These are phyloP conservation scores for Nothophytophthora sp. DNA, from an alignment of 352 stramenopile species.

Conservation along the genomic window DNA sequence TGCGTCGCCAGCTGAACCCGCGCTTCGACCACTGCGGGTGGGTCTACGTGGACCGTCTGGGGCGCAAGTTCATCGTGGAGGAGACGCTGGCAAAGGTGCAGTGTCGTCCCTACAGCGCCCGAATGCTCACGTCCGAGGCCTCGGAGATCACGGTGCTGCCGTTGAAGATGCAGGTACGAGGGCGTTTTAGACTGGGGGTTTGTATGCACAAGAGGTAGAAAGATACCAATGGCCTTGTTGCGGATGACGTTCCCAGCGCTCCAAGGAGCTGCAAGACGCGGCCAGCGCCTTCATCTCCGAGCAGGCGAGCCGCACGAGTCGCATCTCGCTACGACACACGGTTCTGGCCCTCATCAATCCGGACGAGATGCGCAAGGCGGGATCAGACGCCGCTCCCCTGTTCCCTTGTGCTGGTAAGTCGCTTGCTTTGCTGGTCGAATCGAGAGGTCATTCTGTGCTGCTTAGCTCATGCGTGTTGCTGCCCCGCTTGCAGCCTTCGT, in stretches of 20 bases:
- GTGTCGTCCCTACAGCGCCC: constrained; percentile 76
- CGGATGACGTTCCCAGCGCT: constrained; percentile 31
- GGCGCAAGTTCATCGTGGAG: constrained; percentile 84
- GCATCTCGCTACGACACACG: constrained; percentile 64
- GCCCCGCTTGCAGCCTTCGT: constrained; percentile 67
- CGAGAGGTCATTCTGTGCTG: too few relatives aligned
- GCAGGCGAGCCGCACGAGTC: constrained; percentile 53
- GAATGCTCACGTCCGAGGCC: constrained; percentile 69
- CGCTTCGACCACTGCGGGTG: constrained; percentile 84
- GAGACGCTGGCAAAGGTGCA: constrained; percentile 81
- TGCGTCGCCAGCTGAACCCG: constrained; percentile 51
- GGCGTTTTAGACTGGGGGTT: not conserved
- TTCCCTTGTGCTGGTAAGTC: constrained; percentile 60
- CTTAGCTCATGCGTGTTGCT: too few relatives aligned
- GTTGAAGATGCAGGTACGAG: constrained; percentile 48
- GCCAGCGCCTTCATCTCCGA: constrained; percentile 59
- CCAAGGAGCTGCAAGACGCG: constrained; percentile 63
- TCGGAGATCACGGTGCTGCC: constrained; percentile 80
- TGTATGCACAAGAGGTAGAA: not conserved
- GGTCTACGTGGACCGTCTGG: constrained; percentile 80
- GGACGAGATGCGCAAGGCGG: constrained; percentile 17
- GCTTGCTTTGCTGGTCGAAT: too few relatives aligned
- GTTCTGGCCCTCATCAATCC: constrained; percentile 48
- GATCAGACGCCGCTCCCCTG: constrained; percentile 7
- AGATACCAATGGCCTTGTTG: constrained; percentile 4